Evolutionary conservation across 1,284 basidiomycete genomes (phyloP), one percentile per base, ranked within the genome.

Genomic region (Ceratobasidium sp.): DNA sequence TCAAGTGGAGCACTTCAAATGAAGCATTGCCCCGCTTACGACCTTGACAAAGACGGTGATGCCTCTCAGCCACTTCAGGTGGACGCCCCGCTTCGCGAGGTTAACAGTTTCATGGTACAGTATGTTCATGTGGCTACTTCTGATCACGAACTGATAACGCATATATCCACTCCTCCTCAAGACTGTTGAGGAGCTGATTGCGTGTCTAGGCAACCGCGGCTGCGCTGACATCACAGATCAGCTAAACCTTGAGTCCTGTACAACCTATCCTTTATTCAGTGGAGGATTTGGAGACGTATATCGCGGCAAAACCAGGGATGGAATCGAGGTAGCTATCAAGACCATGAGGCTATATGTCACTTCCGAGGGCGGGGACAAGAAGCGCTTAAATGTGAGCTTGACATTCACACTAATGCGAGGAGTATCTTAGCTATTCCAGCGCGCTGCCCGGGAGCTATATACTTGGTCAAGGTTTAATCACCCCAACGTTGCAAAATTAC

Each of bases 391-490:
- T 44, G 70, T 52, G 3, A 52, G 70, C n/a, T 8, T 38, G 38
- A 3, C 3, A 38, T 38, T 38, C 38, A 38, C 38, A 8, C 38
- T 38, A 8, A 38, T 38, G 38, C 8, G 38, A 38, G 38, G 38
- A 8, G 38, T 38, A 38, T 38, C 38, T 38, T 8, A 38, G 8
- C 8, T 38, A 38, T 8, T 38, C 4, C 41, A 73, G 70, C 55
- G 23, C 57, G 57, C 70, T 8, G 70, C 70, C 14, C 70, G 41
- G 14, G 70, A 62, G 35, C 20, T 73, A 27, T 73, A 73, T 62
- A 27, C 44, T 14, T 73, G 70, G 70, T 73, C 70, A 41, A 73
- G 35, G 27, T 73, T 55, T 27, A 1, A 48, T 6, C 70, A 73
- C 30, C 57, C 38, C 2, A 4, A 73, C 44, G 55, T 73, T 7